Percentiles rank a stretch among this genome's conserved stretches.
Conservation (phyloP, 2,329 filamentous ascomycete genomes). For the Pseudogymnoascus destructans region DNA sequence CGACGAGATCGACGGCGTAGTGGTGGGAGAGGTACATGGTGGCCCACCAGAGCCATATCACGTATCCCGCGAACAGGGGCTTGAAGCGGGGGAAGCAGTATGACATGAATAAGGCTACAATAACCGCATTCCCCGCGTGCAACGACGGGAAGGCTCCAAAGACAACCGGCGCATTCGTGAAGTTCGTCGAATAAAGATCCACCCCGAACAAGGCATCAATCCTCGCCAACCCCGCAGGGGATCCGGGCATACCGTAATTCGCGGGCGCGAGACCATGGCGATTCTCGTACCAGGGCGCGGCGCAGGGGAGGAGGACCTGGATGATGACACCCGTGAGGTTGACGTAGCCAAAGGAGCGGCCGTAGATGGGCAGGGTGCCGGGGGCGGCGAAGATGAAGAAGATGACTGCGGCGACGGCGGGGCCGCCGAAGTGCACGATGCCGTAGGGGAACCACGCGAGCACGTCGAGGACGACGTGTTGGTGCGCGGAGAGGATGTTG, state of each 20-base stretch:
- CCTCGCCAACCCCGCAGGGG: conserved; percentile 75
- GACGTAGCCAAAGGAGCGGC: conserved; percentile 82
- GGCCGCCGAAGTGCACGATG: conserved; percentile 76
- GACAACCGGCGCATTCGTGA: conserved; percentile 78
- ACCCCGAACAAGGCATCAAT: conserved; percentile 84
- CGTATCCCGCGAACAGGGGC: conserved; percentile 69
- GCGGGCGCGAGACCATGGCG: conserved; percentile 80
- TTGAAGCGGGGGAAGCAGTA: conserved; percentile 78
- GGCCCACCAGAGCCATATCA: conserved; percentile 93
- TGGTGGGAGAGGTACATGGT: conserved; percentile 98
- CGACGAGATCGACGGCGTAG: conserved; percentile 87
- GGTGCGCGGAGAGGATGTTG: conserved; percentile 87
- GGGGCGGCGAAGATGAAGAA: conserved; percentile 86
- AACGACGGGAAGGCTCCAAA: conserved; percentile 93
- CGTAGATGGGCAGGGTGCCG: conserved; percentile 72
- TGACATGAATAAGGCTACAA: conserved; percentile 86
- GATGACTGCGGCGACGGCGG: conserved; percentile 61
- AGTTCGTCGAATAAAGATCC: conserved; percentile 85
- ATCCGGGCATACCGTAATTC: conserved; percentile 82
- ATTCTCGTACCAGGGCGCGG: conserved; percentile 95
- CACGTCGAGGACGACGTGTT: conserved; percentile 69
- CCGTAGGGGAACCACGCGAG: conserved; percentile 92
- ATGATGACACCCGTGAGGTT: conserved; percentile 78
- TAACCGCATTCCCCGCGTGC: conserved; percentile 77
- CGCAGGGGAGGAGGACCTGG: conserved; percentile 84